phyloP scores from a whole-genome alignment of 1,139 yeast species.

The Protomyces macrosporus region DNA sequence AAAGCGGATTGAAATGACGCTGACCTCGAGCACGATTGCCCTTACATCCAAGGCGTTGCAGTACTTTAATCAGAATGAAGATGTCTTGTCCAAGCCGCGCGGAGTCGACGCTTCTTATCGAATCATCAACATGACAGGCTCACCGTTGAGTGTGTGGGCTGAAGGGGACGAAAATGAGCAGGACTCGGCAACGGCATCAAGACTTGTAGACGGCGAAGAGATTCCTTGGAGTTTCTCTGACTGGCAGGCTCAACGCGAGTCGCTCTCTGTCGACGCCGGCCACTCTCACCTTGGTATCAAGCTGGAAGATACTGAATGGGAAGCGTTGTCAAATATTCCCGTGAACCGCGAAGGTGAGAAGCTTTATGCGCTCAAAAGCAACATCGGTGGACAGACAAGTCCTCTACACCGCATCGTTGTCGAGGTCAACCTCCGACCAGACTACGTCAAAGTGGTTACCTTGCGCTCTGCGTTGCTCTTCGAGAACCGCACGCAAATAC shows the following conservation, averaged over 20 bases:
- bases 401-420: slow-evolving; percentile 66
- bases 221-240: slow-evolving; percentile 92
- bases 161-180: slow-evolving; percentile 42
- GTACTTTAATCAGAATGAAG: slow-evolving; percentile 61
- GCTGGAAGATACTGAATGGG: slow-evolving; percentile 53
- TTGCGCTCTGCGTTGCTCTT: slow-evolving; percentile 70
- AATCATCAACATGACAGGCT: slow-evolving; percentile 80
- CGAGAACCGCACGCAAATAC: slow-evolving; percentile 64
- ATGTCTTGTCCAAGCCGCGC: slow-evolving; percentile 53
- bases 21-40: slow-evolving; percentile 64
- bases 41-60: slow-evolving; percentile 48
- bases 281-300: slow-evolving; percentile 22
- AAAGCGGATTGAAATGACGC: slow-evolving; percentile 68
- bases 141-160: slow-evolving; percentile 70
- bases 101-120: slow-evolving; percentile 80
- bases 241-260: slow-evolving; percentile 82
- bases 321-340: slow-evolving; percentile 52
- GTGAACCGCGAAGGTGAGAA: slow-evolving; percentile 84
- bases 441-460: slow-evolving; percentile 69
- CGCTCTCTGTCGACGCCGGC: slow-evolving; percentile 16
- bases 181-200: slow-evolving; percentile 35
- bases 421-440: slow-evolving; percentile 62
- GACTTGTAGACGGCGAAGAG: slow-evolving; percentile 49
- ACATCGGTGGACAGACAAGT: not conserved
- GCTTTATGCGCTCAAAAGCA: slow-evolving; percentile 52